Percentiles rank a stretch among this genome's conserved stretches.
phyloP scores from a whole-genome alignment of 192 early-diverging fungal genomes.

The Physocladia obscura region DNA sequence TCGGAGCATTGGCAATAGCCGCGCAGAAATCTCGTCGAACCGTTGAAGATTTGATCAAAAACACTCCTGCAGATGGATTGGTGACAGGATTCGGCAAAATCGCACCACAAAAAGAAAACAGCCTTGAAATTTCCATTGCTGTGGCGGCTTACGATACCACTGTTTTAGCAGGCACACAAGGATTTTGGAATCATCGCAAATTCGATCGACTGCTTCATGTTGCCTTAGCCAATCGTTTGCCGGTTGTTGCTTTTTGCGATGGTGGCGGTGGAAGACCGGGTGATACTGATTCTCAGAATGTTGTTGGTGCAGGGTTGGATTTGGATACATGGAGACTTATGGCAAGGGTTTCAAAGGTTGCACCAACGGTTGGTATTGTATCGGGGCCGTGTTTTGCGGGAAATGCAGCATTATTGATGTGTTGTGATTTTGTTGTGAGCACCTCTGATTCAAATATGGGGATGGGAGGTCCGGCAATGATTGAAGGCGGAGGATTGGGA shows the following conservation, averaged over 20 bases:
- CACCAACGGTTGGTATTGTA: constrained; percentile 23
- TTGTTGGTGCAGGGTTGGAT: background rate
- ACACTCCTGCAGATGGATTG: constrained; percentile 12
- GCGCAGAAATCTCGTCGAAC: constrained; percentile 21
- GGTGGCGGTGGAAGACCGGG: constrained; percentile 31
- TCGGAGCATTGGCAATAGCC: constrained; percentile 24
- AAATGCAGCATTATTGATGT: constrained; percentile 20
- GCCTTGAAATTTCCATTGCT: background rate
- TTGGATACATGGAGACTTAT: background rate
- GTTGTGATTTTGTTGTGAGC: constrained; percentile 21
- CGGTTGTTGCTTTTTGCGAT: constrained; percentile 30
- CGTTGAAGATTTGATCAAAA: constrained; percentile 5
- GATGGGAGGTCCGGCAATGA: constrained; percentile 34
- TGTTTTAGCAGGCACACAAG: constrained; percentile 31
- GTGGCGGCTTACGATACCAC: constrained; percentile 30
- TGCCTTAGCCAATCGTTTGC: constrained; percentile 13
- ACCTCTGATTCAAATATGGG: constrained; percentile 34
- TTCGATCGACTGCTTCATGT: constrained; percentile 26
- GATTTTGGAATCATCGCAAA: constrained; percentile 28
- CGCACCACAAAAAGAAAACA: too few species aligned
- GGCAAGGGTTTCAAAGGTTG: background rate
- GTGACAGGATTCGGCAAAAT: constrained; percentile 3
- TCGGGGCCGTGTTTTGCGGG: constrained; percentile 26
- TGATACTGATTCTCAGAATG: constrained; percentile 5
- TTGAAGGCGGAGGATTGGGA: constrained; percentile 33